Evolutionary conservation across 495 filamentous ascomycete genomes (phyloP).

Genomic region (Hypoxylon rickii): DNA sequence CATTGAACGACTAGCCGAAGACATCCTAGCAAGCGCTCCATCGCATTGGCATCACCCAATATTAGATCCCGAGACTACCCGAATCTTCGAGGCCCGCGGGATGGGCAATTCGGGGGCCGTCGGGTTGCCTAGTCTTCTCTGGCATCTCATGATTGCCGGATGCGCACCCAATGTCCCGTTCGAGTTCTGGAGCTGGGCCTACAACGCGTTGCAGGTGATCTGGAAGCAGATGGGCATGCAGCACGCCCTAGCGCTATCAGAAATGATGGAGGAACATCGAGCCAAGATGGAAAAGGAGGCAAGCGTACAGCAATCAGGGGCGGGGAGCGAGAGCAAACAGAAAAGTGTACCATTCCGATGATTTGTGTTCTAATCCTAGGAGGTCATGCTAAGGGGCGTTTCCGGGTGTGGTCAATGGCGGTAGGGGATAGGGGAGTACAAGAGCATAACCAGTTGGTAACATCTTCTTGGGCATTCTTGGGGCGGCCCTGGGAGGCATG

Average conservation of each 20-base stretch:
- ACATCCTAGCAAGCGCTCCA: slow-evolving; percentile 47
- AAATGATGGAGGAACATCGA: slow-evolving; percentile 39
- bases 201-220: slow-evolving; percentile 44
- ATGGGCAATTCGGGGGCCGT: slow-evolving; percentile 47
- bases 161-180: slow-evolving; percentile 48
- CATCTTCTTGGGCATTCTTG: neutral
- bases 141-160: slow-evolving; percentile 47
- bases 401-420: slow-evolving; percentile 8
- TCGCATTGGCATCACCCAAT: slow-evolving; percentile 53
- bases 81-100: slow-evolving; percentile 41
- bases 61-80: slow-evolving; percentile 32
- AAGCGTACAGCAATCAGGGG: slow-evolving; percentile 1
- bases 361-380: neutral
- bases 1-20: slow-evolving; percentile 44
- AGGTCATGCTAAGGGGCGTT: slow-evolving; percentile 17
- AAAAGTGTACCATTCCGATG: neutral
- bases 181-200: slow-evolving; percentile 44
- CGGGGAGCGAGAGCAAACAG: slow-evolving; percentile 11
- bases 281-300: slow-evolving; percentile 15
- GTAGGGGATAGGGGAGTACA: neutral
- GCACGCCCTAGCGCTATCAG: slow-evolving; percentile 43
- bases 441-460: neutral
- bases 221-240: slow-evolving; percentile 54
- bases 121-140: slow-evolving; percentile 48
- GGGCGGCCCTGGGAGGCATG: slow-evolving; percentile 4